phyloP scores from a whole-genome alignment of 2,329 filamentous ascomycete genomes.

The Ascochyta clinopodiicola region DNA sequence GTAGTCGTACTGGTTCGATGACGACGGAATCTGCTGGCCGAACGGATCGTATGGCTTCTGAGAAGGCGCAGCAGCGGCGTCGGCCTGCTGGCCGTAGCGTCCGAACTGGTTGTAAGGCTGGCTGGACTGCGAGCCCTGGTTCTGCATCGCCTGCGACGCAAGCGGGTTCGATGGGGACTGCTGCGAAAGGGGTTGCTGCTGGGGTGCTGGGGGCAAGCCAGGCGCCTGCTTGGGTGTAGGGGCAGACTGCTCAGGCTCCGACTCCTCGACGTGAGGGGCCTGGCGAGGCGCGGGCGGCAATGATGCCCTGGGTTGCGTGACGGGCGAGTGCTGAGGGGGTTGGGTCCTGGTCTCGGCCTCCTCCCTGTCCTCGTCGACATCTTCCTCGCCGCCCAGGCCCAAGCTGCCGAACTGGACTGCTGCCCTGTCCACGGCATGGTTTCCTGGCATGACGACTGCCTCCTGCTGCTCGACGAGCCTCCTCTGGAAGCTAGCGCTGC shows the following conservation, averaged over 20 bases:
- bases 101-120: slow-evolving; percentile 69
- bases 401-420: slow-evolving; percentile 97
- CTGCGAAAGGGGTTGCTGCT: slow-evolving; percentile 55
- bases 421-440: slow-evolving; percentile 90
- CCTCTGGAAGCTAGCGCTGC: slow-evolving; percentile 81
- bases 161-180: slow-evolving; percentile 54
- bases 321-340: slow-evolving; percentile 89
- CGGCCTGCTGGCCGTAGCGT: slow-evolving; percentile 69
- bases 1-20: slow-evolving; percentile 57
- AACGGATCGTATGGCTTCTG: slow-evolving; percentile 92
- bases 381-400: slow-evolving; percentile 75
- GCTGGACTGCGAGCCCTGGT: slow-evolving; percentile 53
- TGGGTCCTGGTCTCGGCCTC: slow-evolving; percentile 94
- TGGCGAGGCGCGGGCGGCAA: slow-evolving; percentile 73
- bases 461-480: slow-evolving; percentile 94
- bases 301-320: slow-evolving; percentile 82
- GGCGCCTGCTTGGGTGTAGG: slow-evolving; percentile 66
- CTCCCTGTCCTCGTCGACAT: slow-evolving; percentile 92
- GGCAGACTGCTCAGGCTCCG: slow-evolving; percentile 47
- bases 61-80: slow-evolving; percentile 65
- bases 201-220: slow-evolving; percentile 66
- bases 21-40: slow-evolving; percentile 70
- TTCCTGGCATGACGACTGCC: slow-evolving; percentile 96
- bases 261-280: slow-evolving; percentile 49
- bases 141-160: slow-evolving; percentile 63